Evolutionary conservation across 768 basidiomycete genomes (phyloP).

Genomic region (Rossbeevera mucosa): DNA sequence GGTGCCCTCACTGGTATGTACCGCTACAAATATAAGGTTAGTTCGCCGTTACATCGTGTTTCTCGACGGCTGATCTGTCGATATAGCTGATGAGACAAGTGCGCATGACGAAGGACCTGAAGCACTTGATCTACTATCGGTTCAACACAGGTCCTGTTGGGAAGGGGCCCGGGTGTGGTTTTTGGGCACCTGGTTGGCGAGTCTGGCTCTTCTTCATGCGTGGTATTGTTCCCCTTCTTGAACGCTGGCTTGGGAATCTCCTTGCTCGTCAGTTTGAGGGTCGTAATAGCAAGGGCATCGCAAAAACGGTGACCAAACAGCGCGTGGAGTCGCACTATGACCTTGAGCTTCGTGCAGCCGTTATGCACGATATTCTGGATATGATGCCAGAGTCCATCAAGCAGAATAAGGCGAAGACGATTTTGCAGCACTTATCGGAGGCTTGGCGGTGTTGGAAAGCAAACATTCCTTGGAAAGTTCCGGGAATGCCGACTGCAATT

Average conservation of each 20-base stretch:
- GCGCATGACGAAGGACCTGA: slow-evolving; percentile 98
- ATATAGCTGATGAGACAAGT: slow-evolving; percentile 94
- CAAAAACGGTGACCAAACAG: slow-evolving; percentile 98
- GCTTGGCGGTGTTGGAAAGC: slow-evolving; percentile 99
- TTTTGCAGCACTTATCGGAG: slow-evolving; percentile 95
- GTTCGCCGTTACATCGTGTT: slow-evolving; percentile 10
- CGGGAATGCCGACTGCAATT: slow-evolving; percentile 98
- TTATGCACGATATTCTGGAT: slow-evolving; percentile 99
- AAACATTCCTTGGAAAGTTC: slow-evolving; percentile 99
- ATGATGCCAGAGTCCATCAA: slow-evolving; percentile 99
- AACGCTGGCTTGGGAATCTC: slow-evolving; percentile 96
- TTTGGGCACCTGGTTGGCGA: slow-evolving; percentile 99
- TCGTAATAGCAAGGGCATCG: slow-evolving; percentile 91
- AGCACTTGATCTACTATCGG: slow-evolving; percentile 96
- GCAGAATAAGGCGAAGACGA: slow-evolving; percentile 99
- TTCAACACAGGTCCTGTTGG: slow-evolving; percentile 99
- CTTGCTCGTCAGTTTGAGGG: slow-evolving; percentile 99
- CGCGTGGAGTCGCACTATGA: slow-evolving; percentile 99
- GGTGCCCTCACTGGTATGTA: slow-evolving; percentile 99
- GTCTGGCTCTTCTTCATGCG: slow-evolving; percentile 99
- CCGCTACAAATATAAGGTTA: slow-evolving; percentile 97
- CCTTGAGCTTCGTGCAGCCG: slow-evolving; percentile 92
- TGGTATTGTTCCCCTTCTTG: slow-evolving; percentile 94
- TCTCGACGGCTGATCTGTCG: slow-evolving; percentile 1
- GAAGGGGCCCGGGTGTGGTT: slow-evolving; percentile 97